phyloP scores from a whole-genome alignment of 257 asterid species.

The Nicotiana knightiana region DNA sequence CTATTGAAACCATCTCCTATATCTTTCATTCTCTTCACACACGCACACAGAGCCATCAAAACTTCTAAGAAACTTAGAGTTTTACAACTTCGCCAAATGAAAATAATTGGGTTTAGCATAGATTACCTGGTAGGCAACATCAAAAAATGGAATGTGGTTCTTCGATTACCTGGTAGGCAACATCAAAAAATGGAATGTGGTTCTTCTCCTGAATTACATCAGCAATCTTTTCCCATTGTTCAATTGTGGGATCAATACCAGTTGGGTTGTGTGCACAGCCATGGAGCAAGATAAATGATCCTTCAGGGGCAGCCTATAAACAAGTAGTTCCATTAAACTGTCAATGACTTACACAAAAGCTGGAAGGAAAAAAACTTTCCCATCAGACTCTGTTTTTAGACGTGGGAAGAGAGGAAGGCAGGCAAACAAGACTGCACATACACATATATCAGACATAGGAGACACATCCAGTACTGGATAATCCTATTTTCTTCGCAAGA shows the following conservation, averaged over 20 bases:
- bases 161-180: conserved; percentile 94
- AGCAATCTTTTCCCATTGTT: conserved; percentile 87
- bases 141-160: conserved; percentile 90
- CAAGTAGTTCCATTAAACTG: conserved; percentile 7
- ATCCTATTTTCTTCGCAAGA: neutral
- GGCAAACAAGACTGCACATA: neutral
- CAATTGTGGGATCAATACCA: conserved; percentile 93
- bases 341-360: neutral
- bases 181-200: conserved; percentile 94
- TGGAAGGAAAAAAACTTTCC: neutral
- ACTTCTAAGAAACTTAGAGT: neutral
- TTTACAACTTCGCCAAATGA: neutral
- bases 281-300: conserved; percentile 88
- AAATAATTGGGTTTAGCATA: neutral
- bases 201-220: conserved; percentile 88
- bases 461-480: neutral
- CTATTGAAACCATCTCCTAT: neutral
- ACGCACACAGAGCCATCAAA: neutral
- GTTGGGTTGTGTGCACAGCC: conserved; percentile 99
- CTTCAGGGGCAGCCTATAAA: conserved; percentile 83
- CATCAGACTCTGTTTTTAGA: neutral
- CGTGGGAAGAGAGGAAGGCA: neutral
- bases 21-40: neutral
- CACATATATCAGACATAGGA: neutral
- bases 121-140: conserved; percentile 96